phyloP scores from a whole-genome alignment of 2,329 filamentous ascomycete species.

The Clarireedia monteithiana region DNA sequence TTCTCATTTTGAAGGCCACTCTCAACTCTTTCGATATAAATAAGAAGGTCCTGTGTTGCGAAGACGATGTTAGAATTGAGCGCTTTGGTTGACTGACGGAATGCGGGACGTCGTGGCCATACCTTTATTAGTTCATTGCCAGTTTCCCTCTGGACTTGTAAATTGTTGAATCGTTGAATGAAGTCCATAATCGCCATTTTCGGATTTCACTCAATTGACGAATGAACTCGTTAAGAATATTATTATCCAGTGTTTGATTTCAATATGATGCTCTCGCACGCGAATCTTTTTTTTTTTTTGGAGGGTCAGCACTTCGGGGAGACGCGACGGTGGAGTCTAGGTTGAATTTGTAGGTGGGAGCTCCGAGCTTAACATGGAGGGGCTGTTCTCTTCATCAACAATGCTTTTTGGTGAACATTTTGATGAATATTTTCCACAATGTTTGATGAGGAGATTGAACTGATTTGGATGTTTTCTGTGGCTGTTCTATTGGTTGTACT shows the following conservation, averaged over 20 bases:
- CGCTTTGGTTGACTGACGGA: not conserved
- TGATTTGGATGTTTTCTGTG: no score
- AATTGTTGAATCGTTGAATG: conserved; percentile 38
- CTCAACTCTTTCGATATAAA: conserved; percentile 40
- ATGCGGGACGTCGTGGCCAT: conserved; percentile 9
- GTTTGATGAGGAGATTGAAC: no score
- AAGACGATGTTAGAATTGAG: conserved; percentile 1
- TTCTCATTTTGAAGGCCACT: conserved; percentile 38
- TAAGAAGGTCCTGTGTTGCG: conserved; percentile 37
- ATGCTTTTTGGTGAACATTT: not conserved
- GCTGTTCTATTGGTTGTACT: no score
- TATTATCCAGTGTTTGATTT: not conserved
- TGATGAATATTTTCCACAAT: no score
- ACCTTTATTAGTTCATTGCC: conserved; percentile 43
- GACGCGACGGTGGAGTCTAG: not conserved
- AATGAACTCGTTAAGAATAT: not conserved
- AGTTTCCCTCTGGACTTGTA: conserved; percentile 35
- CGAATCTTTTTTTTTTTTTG: not conserved
- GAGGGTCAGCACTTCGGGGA: not conserved
- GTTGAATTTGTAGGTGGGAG: not conserved
- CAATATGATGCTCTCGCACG: not conserved
- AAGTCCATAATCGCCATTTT: conserved; percentile 35
- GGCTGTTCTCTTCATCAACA: not conserved
- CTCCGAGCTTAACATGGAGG: not conserved
- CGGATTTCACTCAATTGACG: not conserved